A percentile compares a stretch with the other conserved stretches of the same genome.
These are phyloP conservation scores for Butyriboletus loyo DNA, from an alignment of 768 basidiomycete species.

Conservation along the genomic window DNA sequence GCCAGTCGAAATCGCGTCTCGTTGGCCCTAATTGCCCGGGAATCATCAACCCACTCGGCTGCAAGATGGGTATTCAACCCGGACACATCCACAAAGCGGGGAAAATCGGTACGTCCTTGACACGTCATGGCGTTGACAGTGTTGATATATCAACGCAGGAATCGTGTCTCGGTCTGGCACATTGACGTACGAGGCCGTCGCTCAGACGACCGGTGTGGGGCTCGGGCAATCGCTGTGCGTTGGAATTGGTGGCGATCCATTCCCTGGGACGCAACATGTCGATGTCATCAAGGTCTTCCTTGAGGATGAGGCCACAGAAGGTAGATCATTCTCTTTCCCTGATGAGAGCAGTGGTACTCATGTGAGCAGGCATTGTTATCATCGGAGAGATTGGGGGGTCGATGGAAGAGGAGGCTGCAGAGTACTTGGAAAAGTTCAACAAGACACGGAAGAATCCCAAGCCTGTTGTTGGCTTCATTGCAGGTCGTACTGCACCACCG, in stretches of 20 bases:
- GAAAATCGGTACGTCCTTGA: constrained; percentile 69
- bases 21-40: constrained; percentile 99
- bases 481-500: constrained; percentile 95
- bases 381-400: constrained; percentile 99
- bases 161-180: constrained; percentile 96
- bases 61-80: constrained; percentile 99
- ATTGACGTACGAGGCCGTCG: constrained; percentile 97
- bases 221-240: constrained; percentile 96
- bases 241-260: constrained; percentile 96
- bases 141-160: constrained; percentile 41
- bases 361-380: constrained; percentile 77
- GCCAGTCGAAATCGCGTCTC: constrained; percentile 91
- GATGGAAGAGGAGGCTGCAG: constrained; percentile 99
- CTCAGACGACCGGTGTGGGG: constrained; percentile 92
- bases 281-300: constrained; percentile 97
- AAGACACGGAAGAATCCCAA: constrained; percentile 83
- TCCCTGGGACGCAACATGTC: constrained; percentile 93
- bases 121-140: neutral
- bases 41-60: constrained; percentile 94
- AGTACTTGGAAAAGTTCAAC: constrained; percentile 91
- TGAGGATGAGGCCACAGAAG: constrained; percentile 90
- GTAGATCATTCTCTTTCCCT: constrained; percentile 34
- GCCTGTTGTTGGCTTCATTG: constrained; percentile 97
- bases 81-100: constrained; percentile 97
- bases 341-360: neutral